Evolutionary conservation across 1,284 basidiomycete species (phyloP), one percentile per base, ranked within the genome.

Genomic region (Ustilago crameri): DNA sequence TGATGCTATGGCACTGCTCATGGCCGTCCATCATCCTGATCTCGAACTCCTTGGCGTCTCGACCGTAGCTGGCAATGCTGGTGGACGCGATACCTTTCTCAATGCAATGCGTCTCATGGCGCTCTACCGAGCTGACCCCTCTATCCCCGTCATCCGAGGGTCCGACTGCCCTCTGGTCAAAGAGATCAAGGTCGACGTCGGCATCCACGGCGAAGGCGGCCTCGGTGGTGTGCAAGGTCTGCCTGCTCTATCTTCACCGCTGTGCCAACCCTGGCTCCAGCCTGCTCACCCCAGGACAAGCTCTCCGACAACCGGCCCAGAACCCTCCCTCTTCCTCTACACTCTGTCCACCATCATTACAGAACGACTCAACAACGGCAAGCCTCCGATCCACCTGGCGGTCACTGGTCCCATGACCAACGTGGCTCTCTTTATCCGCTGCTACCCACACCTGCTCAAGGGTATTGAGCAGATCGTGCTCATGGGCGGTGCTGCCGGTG

Each of bases 341-440:
- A 61, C 68, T n/a, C 68, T 75, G 38, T 59, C 73, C 1, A 60
- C 52, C n/a, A 86, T 87, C 3, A 84, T 92, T 52, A 86, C 84
- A 12, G 46, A 67, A 5, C 61, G 82, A 0, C 60, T 70, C 37
- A 60, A 56, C 40, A 23, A 58, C 3, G 58, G 66, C 38, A 60
- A 61, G 40, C 55, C 67, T 2, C 69, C 66, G 4, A 62, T 79
- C 26, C 67, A 73, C 37, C 45, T 80, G 5, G 75, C 70, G 2
- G 76, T 75, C 48, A 79, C 77, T 0, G 79, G 79, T n/a, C 76
- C 77, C 4, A 54, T 77, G 59, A 80, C 79, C 23, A 80, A 79
- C 35, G 65, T 74, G 17, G 78, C 78, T 34, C 67, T 79, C 30
- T 75, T 80, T 45, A 55, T 76, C 44, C 67, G 67, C 34, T 60